phyloP scores from a whole-genome alignment of 2,329 filamentous ascomycete genomes.

The Claviceps humidiphila region DNA sequence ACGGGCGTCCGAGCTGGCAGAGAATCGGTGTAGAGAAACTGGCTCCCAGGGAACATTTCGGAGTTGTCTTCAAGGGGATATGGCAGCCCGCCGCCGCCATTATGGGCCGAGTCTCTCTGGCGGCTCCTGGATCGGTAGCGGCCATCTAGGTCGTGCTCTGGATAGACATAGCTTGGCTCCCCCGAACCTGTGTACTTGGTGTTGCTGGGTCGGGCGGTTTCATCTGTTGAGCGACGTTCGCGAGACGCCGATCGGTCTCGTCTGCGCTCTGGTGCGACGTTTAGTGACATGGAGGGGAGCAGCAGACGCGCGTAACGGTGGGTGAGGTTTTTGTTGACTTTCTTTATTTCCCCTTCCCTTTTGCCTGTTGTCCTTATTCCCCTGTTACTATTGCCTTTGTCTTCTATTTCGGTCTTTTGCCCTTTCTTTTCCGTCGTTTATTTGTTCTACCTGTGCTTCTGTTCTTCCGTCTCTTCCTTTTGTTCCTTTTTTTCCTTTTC shows the following conservation, averaged over 20 bases:
- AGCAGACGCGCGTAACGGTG: background rate
- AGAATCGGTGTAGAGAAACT: constrained; percentile 24
- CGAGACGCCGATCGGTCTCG: constrained; percentile 33
- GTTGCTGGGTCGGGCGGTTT: constrained; percentile 17
- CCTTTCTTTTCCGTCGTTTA: background rate
- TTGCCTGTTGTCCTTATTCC: background rate
- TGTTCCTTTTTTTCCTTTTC: background rate
- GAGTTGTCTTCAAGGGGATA: constrained; percentile 26
- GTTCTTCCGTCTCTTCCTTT: background rate
- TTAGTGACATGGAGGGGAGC: constrained; percentile 33
- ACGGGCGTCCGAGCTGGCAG: constrained; percentile 20
- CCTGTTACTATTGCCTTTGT: background rate
- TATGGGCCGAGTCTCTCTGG: constrained; percentile 19
- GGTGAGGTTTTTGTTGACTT: background rate
- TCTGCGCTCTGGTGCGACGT: constrained; percentile 30
- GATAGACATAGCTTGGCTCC: constrained; percentile 29
- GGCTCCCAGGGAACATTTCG: constrained; percentile 23
- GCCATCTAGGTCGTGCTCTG: constrained; percentile 29
- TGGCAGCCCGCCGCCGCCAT: constrained; percentile 18
- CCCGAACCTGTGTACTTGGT: constrained; percentile 24
- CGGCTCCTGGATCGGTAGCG: constrained; percentile 18
- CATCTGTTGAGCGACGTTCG: constrained; percentile 20
- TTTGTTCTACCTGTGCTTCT: background rate
- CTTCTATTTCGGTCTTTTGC: background rate
- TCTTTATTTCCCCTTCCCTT: too few relatives aligned